Base-by-base conservation (phyloP, 345 rosid genomes). In the Durio zibethinus region DNA sequence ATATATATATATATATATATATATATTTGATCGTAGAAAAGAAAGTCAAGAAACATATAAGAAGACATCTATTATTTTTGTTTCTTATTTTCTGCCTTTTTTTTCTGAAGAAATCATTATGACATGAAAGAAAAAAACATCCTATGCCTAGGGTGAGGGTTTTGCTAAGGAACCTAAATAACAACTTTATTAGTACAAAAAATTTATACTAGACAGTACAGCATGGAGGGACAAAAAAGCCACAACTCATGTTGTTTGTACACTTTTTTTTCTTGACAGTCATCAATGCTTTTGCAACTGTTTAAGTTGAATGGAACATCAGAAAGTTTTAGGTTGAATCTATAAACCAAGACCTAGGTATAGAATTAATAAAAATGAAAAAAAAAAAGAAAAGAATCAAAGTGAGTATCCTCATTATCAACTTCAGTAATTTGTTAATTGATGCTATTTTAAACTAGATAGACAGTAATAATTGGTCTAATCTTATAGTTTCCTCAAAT, bases 261-360 rank as follows among this genome's bases (percentile, higher is more conserved):
- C 25, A 47, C 74, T 47, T 38, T 70, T 70, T 69, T 71, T 48
- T n/a, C n/a, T n/a, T 48, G 42, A 50, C 60, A 71, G 18, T 48
- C 74, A 71, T 71, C 40, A 50, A 18, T 50, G 59, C n/a, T 70
- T 71, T 18, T 71, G 59, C 43, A 48, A 71, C 74, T 71, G 74
- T 31, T 21, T 5, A 31, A 29, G 59, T 71, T 70, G 74, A 71
- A 71, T 71, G 42, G 18, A 71, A 71, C 60, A 71, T 71, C 42
- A 47, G 20, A 11, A 2, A 68, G 36, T 14, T 1, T 12, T 25
- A 43, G 54, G n/a, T 43, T 25, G 38, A 36, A 36, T 36, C 38
- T 36, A 36, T 4, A 36, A 6, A 36, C 38, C 38, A 36, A 36
- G 38, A 36, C 38, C 38, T 36, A 54, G 27, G 25, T 2, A 54